These are phyloP conservation scores for Populus simonii DNA, from an alignment of 345 rosid species.

Conservation along the genomic window DNA sequence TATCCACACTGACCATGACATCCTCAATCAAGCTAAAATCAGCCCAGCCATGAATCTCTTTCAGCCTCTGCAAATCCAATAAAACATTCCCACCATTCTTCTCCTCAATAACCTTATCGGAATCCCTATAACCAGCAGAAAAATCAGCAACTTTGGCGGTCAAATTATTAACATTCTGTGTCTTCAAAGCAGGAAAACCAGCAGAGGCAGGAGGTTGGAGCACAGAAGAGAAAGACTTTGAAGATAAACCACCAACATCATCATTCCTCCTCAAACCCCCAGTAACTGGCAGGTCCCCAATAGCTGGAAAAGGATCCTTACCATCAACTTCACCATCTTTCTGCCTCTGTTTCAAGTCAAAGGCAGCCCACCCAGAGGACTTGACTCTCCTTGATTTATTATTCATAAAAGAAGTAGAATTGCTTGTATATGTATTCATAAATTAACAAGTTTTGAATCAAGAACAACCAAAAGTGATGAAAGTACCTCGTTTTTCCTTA, in stretches of 20 bases:
- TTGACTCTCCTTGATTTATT: constrained; percentile 14
- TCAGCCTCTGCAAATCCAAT: constrained; percentile 38
- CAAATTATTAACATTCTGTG: constrained; percentile 21
- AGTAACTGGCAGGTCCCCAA: constrained; percentile 28
- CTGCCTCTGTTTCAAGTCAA: constrained; percentile 62
- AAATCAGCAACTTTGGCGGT: constrained; percentile 13
- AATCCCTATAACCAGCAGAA: not conserved
- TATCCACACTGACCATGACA: constrained; percentile 43
- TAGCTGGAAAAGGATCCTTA: constrained; percentile 73
- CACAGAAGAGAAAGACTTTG: constrained; percentile 52
- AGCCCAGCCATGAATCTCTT: constrained; percentile 53
- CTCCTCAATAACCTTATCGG: constrained; percentile 10
- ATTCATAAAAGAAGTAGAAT: too few relatives aligned
- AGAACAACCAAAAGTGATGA: too few relatives aligned
- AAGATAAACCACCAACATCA: constrained; percentile 19
- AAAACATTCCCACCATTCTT: constrained; percentile 20
- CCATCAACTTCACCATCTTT: constrained; percentile 36
- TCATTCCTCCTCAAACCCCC: constrained; percentile 19
- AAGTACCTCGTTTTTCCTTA: too few relatives aligned
- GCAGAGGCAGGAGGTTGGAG: constrained; percentile 28
- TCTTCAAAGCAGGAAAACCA: constrained; percentile 32
- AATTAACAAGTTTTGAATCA: too few relatives aligned
- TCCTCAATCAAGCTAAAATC: constrained; percentile 63
- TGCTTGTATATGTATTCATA: too few relatives aligned
- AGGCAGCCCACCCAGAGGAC: constrained; percentile 88